Evolutionary conservation across 495 filamentous ascomycete species (phyloP), one percentile per base, ranked within the genome.

Genomic region (Penicillium longicatenatum): DNA sequence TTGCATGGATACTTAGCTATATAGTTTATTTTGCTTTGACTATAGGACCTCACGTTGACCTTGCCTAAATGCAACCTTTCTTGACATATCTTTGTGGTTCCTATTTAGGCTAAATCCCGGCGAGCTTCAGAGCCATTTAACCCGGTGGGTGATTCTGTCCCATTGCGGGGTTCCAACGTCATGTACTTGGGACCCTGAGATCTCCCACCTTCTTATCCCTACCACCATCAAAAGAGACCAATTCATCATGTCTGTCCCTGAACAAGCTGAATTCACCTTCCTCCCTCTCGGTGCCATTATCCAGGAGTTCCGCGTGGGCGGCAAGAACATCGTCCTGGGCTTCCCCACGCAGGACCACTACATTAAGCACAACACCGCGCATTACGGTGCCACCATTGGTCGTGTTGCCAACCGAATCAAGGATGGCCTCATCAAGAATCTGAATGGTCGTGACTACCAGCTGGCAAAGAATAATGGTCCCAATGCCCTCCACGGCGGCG

Each of bases 361-460:
- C 76, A 80, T 82, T 55, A 68, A 79, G 44, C 76, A 90, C 76
- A 93, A 96, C 75, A 72, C 71, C 17, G 85, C 90, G 17, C 90
- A 84, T 78, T 97, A 95, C 64, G 93, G 93, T 59, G 93, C 91
- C 68, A 97, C 90, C 37, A 97, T 98, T 66, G 93, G 93, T 20
- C 89, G 93, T 30, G 84, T 94, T 10, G 91, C 92, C 46, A 98
- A 98, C 73, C 89, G 93, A 22, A 84, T 97, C 70, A 84, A 83
- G 50, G 74, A 83, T 65, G 93, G 87, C 2, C 78, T 84, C 54
- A 84, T 97, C 63, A 66, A 84, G 52, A 76, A 79, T 19, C 72
- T 97, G 46, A 97, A 96, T 71, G 86, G 86, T 21, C 81, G 84
- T 54, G 69, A 77, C 4, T 92, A 94, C 66, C 57, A 77, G 14